Percentiles rank a stretch among this genome's conserved stretches.
Evolutionary conservation across 164 flowering plant genomes (phyloP).

Genomic region (Aristolochia fimbriata): DNA sequence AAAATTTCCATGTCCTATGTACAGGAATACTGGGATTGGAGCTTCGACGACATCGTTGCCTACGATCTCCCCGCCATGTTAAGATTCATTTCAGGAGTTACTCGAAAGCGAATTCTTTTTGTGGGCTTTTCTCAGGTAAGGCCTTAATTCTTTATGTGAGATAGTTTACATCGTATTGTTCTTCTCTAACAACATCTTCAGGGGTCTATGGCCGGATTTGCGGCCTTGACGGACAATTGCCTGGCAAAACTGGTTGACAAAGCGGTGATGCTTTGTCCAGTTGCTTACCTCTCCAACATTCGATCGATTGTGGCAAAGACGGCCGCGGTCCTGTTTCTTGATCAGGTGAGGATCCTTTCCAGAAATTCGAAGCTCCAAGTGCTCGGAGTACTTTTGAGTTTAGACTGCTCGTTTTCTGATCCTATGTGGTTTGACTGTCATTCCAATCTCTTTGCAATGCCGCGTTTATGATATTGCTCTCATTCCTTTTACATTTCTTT

Average conservation of each 20-base stretch:
- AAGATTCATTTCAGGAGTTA: background rate
- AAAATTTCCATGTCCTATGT: background rate
- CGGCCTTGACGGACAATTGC: conserved; percentile 3
- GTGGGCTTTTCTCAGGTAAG: conserved; percentile 10
- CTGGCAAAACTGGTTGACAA: conserved; percentile 3
- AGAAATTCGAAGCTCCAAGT: background rate
- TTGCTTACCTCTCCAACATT: conserved; percentile 8
- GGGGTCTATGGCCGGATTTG: conserved; percentile 9
- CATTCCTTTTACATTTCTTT: background rate
- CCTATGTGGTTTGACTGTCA: too few relatives aligned
- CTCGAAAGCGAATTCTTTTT: conserved; percentile 1
- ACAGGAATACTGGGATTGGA: conserved; percentile 12
- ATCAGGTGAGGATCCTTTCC: conserved; percentile 1
- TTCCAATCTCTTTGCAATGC: background rate
- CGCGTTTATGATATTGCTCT: too few relatives aligned
- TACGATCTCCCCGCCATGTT: conserved; percentile 6
- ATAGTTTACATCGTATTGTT: too few relatives aligned
- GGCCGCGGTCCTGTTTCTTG: conserved; percentile 7
- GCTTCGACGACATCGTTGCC: conserved; percentile 6
- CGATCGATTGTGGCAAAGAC: conserved; percentile 4
- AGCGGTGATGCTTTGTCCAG: conserved; percentile 10
- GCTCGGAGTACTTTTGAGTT: too few relatives aligned
- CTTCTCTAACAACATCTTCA: background rate
- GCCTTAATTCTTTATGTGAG: background rate
- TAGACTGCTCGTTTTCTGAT: too few relatives aligned